These are phyloP conservation scores for Lasiodiplodia theobromae DNA, from an alignment of 2,329 filamentous ascomycete genomes.

Conservation along the genomic window DNA sequence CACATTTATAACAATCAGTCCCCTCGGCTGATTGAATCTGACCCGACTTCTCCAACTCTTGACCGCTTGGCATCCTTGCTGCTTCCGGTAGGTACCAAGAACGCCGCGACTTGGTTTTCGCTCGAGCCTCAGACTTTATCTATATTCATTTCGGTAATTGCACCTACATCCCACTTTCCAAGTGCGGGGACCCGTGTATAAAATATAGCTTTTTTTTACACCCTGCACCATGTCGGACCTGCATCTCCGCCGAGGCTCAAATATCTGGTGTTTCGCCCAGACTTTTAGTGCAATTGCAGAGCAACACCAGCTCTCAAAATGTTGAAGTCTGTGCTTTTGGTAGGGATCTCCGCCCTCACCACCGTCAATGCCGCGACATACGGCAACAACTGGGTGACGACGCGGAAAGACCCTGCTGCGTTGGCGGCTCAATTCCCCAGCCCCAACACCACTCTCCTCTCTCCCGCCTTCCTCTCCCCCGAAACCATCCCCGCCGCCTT, in stretches of 20 bases:
- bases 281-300: neutral
- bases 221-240: neutral
- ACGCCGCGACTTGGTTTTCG: conserved; percentile 2
- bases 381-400: conserved; percentile 42
- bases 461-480: conserved; percentile 42
- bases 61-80: conserved; percentile 18
- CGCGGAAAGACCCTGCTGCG: conserved; percentile 40
- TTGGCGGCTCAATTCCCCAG: conserved; percentile 45
- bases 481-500: conserved; percentile 41
- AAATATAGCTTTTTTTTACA: neutral
- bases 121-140: conserved; percentile 4
- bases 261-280: conserved; percentile 2
- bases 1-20: neutral
- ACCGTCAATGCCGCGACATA: conserved; percentile 32
- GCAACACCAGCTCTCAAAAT: neutral
- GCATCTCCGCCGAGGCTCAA: neutral
- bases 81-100: conserved; percentile 12
- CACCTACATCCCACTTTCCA: neutral
- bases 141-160: neutral
- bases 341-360: neutral
- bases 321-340: neutral
- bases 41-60: conserved; percentile 13
- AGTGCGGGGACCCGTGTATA: neutral
- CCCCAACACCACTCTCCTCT: conserved; percentile 41
- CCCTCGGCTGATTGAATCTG: neutral